Percentiles rank a stretch among this genome's conserved stretches.
phyloP scores from a whole-genome alignment of 352 stramenopile species.

The Pseudoperonospora humuli region DNA sequence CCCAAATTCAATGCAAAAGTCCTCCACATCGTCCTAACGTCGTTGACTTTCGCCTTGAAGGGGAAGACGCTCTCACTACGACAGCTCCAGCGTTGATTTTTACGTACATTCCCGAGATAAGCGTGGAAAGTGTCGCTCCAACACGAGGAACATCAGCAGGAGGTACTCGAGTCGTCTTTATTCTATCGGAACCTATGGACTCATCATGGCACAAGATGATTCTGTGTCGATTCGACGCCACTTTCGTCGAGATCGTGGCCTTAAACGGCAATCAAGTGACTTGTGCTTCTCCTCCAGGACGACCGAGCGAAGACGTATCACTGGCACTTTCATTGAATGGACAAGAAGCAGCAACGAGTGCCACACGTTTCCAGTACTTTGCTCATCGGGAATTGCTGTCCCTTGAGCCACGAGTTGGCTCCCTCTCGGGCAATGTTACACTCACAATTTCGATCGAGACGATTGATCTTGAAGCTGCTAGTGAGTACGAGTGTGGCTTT shows the following conservation, averaged over 20 bases:
- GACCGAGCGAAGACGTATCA: slow-evolving; percentile 4
- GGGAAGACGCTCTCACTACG: slow-evolving; percentile 1
- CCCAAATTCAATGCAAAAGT: slow-evolving; percentile 18
- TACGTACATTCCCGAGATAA: slow-evolving; percentile 24
- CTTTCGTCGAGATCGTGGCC: slow-evolving; percentile 1
- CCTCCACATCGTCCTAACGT: slow-evolving; percentile 14
- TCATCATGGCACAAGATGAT: not conserved
- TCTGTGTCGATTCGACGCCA: slow-evolving; percentile 27
- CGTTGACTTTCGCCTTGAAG: slow-evolving; percentile 15
- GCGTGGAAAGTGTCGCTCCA: slow-evolving; percentile 17
- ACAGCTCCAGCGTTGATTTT: slow-evolving; percentile 15
- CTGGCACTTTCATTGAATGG: slow-evolving; percentile 23
- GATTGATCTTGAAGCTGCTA: slow-evolving; percentile 1
- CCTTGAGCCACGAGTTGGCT: slow-evolving; percentile 20
- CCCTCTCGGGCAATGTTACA: slow-evolving; percentile 13
- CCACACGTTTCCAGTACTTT: slow-evolving; percentile 21
- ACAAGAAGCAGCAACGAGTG: slow-evolving; percentile 15
- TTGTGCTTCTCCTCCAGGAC: slow-evolving; percentile 16
- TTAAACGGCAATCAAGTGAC: slow-evolving; percentile 10
- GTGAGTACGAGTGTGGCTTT: slow-evolving; percentile 27
- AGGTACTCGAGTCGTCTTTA: slow-evolving; percentile 21
- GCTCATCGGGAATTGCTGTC: slow-evolving; percentile 12
- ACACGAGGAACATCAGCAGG: slow-evolving; percentile 15
- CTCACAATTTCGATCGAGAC: slow-evolving; percentile 15
- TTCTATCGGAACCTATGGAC: slow-evolving; percentile 15